Conservation (phyloP, 2,329 filamentous ascomycete species). For the Pestalotiopsis sp. region DNA sequence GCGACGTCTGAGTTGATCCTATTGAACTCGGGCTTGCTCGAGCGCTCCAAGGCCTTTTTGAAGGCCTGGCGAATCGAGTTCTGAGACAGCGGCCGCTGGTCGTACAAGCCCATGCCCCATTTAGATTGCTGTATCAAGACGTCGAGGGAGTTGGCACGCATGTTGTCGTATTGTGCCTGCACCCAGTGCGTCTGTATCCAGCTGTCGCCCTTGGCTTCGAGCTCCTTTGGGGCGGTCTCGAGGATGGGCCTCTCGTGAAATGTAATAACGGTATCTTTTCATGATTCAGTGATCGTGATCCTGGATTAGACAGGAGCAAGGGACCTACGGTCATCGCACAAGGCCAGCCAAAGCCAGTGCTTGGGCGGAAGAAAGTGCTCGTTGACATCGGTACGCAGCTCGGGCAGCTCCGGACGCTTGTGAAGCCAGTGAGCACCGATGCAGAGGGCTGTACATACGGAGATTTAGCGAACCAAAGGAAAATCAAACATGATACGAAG, state of each 20-base stretch:
- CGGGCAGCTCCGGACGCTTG: conserved; percentile 36
- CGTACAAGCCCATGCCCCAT: conserved; percentile 40
- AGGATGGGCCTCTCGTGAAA: conserved; percentile 62
- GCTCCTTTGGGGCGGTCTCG: conserved; percentile 29
- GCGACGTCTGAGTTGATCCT: conserved; percentile 26
- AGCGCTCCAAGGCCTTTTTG: conserved; percentile 39
- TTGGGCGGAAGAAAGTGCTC: conserved; percentile 40
- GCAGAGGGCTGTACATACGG: conserved; percentile 58
- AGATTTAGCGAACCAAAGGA: conserved; percentile 11
- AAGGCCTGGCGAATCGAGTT: conserved; percentile 37
- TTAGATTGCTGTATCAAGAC: conserved; percentile 42
- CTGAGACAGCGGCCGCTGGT: conserved; percentile 42
- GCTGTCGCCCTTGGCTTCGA: conserved; percentile 29
- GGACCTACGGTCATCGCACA: conserved; percentile 64
- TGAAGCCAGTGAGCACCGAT: conserved; percentile 72
- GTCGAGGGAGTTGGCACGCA: conserved; percentile 41
- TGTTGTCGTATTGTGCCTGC: conserved; percentile 33
- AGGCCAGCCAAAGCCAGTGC: conserved; percentile 71
- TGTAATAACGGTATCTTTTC: conserved; percentile 66
- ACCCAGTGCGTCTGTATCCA: conserved; percentile 25
- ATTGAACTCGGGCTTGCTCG: conserved; percentile 28
- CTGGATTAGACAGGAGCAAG: not conserved
- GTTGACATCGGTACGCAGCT: conserved; percentile 25
- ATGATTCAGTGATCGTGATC: conserved; percentile 19
- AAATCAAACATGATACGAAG: not conserved